Evolutionary conservation across 257 asterid genomes (phyloP).

Genomic region (Euphrasia confusa): DNA sequence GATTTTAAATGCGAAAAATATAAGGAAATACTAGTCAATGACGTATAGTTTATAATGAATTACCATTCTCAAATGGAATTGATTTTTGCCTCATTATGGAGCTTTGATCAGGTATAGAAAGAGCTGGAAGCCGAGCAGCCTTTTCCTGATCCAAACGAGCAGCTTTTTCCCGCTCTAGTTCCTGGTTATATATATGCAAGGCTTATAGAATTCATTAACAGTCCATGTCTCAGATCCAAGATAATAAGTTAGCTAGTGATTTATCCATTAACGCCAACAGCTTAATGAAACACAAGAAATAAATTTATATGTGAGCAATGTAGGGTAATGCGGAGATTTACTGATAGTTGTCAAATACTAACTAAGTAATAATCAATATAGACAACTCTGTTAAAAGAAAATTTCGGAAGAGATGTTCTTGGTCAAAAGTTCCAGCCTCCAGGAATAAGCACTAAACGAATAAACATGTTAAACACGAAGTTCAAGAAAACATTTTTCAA

Average conservation of each 20-base stretch:
- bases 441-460: background rate
- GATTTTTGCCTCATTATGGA: constrained; percentile 56
- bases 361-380: background rate
- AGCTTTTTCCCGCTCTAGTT: constrained; percentile 77
- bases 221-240: background rate
- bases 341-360: background rate
- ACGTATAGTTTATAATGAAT: constrained; percentile 13
- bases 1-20: constrained; percentile 23
- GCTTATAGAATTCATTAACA: background rate
- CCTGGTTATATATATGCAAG: constrained; percentile 34
- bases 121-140: constrained; percentile 53
- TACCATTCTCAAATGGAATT: constrained; percentile 74
- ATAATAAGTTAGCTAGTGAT: background rate
- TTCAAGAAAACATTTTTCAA: background rate
- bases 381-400: background rate
- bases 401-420: background rate
- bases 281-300: background rate
- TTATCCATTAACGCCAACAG: background rate
- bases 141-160: constrained; percentile 87
- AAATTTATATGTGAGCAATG: background rate
- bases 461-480: background rate
- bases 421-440: background rate
- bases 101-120: constrained; percentile 54
- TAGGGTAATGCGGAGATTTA: background rate
- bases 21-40: background rate